These are phyloP conservation scores for Coemansia sp. DNA, from an alignment of 192 early-diverging fungal species.

Conservation along the genomic window DNA sequence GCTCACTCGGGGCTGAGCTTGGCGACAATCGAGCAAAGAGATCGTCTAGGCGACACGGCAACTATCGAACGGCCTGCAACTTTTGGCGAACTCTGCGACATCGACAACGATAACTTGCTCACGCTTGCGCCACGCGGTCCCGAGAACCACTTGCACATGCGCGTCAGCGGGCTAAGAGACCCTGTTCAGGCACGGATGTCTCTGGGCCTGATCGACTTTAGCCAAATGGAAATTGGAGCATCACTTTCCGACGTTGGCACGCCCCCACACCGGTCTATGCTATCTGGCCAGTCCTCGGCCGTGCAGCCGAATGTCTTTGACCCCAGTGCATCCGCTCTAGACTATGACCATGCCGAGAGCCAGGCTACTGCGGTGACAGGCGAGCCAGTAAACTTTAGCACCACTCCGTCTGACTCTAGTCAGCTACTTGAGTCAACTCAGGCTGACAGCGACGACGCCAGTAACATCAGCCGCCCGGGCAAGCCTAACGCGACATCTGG, in stretches of 20 bases:
- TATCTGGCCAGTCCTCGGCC: background rate
- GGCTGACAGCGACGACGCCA: constrained; percentile 10
- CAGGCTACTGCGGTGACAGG: constrained; percentile 30
- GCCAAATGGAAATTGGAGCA: constrained; percentile 38
- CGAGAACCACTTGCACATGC: constrained; percentile 8
- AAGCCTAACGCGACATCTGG: background rate
- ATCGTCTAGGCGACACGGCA: background rate
- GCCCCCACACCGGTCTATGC: constrained; percentile 13
- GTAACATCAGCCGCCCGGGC: background rate
- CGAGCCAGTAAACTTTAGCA: constrained; percentile 6
- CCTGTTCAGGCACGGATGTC: constrained; percentile 43
- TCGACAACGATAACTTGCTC: constrained; percentile 18
- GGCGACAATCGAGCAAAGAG: background rate
- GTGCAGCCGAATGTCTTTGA: background rate
- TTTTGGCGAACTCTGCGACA: background rate
- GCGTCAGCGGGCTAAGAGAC: constrained; percentile 30
- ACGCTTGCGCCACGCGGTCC: constrained; percentile 12
- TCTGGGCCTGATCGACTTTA: constrained; percentile 57
- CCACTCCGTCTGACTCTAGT: background rate
- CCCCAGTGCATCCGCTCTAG: background rate
- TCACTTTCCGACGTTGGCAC: constrained; percentile 33
- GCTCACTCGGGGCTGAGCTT: constrained; percentile 2
- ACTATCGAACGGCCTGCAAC: background rate
- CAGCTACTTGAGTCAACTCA: constrained; percentile 8
- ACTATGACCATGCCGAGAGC: constrained; percentile 14